Base-by-base conservation (phyloP, 2,329 filamentous ascomycete species). In the Botryosphaeria dothidea region DNA sequence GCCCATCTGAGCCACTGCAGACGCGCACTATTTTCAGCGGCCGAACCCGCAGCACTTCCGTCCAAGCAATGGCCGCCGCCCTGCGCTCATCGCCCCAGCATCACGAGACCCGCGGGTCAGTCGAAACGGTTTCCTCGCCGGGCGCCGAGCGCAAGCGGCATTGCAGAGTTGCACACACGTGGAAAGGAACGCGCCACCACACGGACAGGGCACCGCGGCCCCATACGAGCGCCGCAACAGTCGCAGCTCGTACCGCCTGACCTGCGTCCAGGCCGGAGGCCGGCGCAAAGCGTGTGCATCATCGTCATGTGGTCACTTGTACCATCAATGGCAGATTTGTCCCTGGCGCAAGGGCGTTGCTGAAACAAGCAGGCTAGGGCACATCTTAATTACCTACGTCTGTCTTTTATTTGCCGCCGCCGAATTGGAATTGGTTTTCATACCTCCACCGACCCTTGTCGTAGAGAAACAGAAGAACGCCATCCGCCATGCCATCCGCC, bases 401-500 rank as follows among this genome's bases (percentile, higher is more conserved):
- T 31, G n/a, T 3, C 38, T 36, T 60, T 45, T 60, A 46, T 56
- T 31, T 46, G 56, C 41, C 41, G 56, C 41, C 25, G 25, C 19
- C 45, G 67, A 82, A 81, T 6, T 65, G 66, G 65, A 77, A 81
- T 54, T 75, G 72, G 58, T 70, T 70, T 11, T 72, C 69, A 68
- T 73, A 79, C 31, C 72, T 73, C 80, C 80, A 82, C 27, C 71
- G 72, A 3, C 79, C 79, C 8, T 17, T 48, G 36, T 79, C 75
- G 70, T 82, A 81, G 64, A 70, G 74, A 77, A 79, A 82, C 17
- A 82, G 67, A 6, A 74, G 75, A 48, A 81, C 64, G 0, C 80
- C 80, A 51, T 75, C 66, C 3, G 73, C 80, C 23, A 66, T 69
- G 0, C 80, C 79, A 34, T 71, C 69, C 60, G 74, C 71, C 3